These are phyloP conservation scores for Moricandia arvensis DNA, from an alignment of 345 rosid genomes.

Conservation along the genomic window DNA sequence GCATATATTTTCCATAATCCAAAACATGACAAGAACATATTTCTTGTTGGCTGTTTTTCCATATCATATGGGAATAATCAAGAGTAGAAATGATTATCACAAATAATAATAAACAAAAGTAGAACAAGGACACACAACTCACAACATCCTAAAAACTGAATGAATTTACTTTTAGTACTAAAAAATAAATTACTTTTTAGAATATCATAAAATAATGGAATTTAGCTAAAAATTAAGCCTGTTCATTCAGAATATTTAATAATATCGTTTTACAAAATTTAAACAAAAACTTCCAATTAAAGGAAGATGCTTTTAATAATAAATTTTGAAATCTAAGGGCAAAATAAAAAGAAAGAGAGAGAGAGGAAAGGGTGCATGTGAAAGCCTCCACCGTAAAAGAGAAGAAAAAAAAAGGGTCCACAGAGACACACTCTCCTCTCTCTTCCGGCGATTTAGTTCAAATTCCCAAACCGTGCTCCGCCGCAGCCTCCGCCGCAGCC, in stretches of 20 bases:
- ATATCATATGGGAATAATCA: slow-evolving; percentile 7
- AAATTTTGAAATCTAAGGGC: slow-evolving; percentile 20
- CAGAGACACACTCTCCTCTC: not conserved
- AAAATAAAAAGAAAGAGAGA: slow-evolving; percentile 5
- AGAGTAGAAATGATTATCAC: too few relatives aligned
- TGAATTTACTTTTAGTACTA: not conserved
- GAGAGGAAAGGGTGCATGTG: slow-evolving; percentile 24
- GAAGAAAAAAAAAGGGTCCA: not conserved
- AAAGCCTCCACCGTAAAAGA: slow-evolving; percentile 36
- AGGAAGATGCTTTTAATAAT: not conserved
- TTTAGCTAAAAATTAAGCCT: not conserved
- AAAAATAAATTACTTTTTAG: not conserved
- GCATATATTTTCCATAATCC: not conserved
- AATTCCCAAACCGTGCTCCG: slow-evolving; percentile 19
- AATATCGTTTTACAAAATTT: not conserved
- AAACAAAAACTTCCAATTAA: too few relatives aligned
- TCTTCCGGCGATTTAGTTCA: slow-evolving; percentile 19
- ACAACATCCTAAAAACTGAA: not conserved
- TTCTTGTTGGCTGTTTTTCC: not conserved
- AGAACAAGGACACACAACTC: not conserved
- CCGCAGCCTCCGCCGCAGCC: not conserved
- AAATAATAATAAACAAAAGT: slow-evolving; percentile 13
- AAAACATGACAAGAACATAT: slow-evolving; percentile 11
- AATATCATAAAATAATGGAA: not conserved
- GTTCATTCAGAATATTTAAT: not conserved